Conservation (phyloP, 23 red algal genomes). For the Agarophyton chilense region DNA sequence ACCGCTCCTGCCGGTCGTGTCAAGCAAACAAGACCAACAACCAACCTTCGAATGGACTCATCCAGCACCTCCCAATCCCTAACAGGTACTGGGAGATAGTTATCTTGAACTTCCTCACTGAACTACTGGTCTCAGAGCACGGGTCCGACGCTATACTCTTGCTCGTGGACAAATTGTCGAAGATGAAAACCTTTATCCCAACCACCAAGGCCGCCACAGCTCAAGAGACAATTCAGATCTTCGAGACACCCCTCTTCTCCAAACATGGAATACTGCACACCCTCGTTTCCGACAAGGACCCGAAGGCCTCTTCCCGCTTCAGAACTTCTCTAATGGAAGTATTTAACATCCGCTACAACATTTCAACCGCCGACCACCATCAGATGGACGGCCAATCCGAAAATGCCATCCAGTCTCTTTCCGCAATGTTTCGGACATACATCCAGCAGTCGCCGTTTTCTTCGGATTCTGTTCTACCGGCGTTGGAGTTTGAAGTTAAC, state of each 20-base stretch:
- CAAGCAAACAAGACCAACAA: background rate
- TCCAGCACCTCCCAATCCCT: background rate
- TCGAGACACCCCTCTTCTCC: background rate
- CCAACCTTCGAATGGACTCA: background rate
- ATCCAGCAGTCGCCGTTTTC: background rate
- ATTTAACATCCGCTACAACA: background rate
- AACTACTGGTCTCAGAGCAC: background rate
- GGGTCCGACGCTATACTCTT: background rate
- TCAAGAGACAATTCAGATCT: background rate
- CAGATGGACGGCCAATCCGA: constrained; percentile 47
- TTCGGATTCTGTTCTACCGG: background rate
- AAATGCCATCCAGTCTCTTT: constrained; percentile 16
- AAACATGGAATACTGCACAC: background rate
- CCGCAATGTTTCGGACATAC: background rate
- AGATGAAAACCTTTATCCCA: background rate
- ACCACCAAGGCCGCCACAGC: background rate
- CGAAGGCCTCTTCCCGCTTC: background rate
- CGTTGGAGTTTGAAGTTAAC: constrained; percentile 37
- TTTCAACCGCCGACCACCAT: constrained; percentile 13
- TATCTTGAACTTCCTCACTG: background rate
- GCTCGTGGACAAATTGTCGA: constrained; percentile 40
- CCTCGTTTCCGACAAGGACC: background rate
- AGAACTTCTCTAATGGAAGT: background rate
- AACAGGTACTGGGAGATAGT: constrained; percentile 16
- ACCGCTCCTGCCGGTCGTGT: background rate